phyloP scores from a whole-genome alignment of 345 rosid genomes.

The Chamaenerion angustifolium region DNA sequence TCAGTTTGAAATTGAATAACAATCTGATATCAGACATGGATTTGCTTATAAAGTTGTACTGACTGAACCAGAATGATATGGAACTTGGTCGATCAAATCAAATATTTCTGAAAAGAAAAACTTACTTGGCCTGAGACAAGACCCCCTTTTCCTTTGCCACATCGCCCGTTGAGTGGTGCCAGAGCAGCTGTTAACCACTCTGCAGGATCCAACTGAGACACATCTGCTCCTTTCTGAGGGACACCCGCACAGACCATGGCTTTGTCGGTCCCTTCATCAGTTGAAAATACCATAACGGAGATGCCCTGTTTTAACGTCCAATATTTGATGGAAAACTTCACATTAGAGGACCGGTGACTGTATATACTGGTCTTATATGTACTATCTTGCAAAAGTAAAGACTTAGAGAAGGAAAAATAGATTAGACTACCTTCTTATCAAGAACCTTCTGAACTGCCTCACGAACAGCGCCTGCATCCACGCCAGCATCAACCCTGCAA shows the following conservation, averaged over 20 bases:
- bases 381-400: not conserved
- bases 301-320: constrained; percentile 40
- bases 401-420: not conserved
- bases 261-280: constrained; percentile 72
- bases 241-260: constrained; percentile 87
- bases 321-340: not conserved
- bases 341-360: not conserved
- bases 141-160: constrained; percentile 89
- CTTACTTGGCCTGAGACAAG: constrained; percentile 89
- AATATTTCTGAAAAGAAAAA: not conserved
- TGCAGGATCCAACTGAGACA: constrained; percentile 60
- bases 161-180: constrained; percentile 72
- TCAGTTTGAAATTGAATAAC: not conserved
- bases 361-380: not conserved
- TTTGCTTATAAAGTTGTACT: too few species aligned
- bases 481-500: constrained; percentile 64
- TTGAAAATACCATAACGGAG: constrained; percentile 76
- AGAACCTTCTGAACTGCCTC: constrained; percentile 80
- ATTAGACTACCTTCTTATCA: constrained; percentile 41
- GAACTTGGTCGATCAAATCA: too few species aligned
- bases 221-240: constrained; percentile 43
- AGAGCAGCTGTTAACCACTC: constrained; percentile 78
- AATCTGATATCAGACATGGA: too few species aligned
- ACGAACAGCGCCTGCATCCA: constrained; percentile 89
- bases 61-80: too few species aligned